Conservation (phyloP, 225 moss, liverwort and hornwort genomes). For the Pseudoscleropodium purum region DNA sequence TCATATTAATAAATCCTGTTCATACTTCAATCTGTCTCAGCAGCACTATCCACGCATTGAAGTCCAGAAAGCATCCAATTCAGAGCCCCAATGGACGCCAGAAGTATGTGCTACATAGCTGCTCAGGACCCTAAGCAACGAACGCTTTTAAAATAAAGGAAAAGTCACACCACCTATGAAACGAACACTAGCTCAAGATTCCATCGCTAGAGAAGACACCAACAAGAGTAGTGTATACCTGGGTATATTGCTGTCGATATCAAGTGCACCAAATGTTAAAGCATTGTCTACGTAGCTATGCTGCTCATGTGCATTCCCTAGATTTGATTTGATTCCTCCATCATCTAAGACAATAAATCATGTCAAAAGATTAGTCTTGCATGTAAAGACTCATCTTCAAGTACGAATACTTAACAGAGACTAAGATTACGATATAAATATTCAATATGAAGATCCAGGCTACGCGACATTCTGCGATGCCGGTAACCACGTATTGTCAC, state of each 20-base stretch:
- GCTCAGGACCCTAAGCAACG: not conserved
- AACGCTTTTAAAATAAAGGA: not conserved
- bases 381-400: not conserved
- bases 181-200: not conserved
- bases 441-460: not conserved
- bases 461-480: not conserved
- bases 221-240: slow-evolving; percentile 30
- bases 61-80: not conserved
- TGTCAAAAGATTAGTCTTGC: not conserved
- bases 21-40: not conserved
- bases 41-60: not conserved
- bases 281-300: slow-evolving; percentile 14
- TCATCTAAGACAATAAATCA: slow-evolving; percentile 24
- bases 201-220: not conserved
- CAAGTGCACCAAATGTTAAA: not conserved
- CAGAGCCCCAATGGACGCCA: not conserved
- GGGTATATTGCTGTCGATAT: slow-evolving; percentile 8
- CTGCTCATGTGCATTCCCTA: slow-evolving; percentile 23
- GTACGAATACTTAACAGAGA: not conserved
- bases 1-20: not conserved
- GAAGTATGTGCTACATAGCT: not conserved
- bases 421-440: not conserved
- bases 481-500: not conserved
- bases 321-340: slow-evolving; percentile 16
- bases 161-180: not conserved